Evolutionary conservation across 2,329 filamentous ascomycete species (phyloP).

Genomic region (Sporothrix schenckii): DNA sequence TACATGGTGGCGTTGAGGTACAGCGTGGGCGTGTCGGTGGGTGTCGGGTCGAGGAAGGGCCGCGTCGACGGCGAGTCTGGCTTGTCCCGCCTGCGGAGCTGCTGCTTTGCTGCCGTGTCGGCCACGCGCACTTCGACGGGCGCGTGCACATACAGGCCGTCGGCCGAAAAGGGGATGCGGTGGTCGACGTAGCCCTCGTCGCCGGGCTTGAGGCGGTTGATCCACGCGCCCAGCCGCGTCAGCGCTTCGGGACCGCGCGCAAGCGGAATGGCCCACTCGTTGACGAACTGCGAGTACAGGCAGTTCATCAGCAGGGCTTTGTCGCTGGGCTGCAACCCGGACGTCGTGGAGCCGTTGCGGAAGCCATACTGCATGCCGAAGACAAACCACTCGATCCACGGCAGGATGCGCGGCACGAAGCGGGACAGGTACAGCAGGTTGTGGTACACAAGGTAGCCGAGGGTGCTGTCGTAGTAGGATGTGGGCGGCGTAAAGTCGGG

Average conservation of each 20-base stretch:
- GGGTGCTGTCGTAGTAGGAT: slow-evolving; percentile 77
- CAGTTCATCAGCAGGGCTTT: slow-evolving; percentile 93
- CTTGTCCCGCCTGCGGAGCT: slow-evolving; percentile 39
- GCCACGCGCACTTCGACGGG: slow-evolving; percentile 77
- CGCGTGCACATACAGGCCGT: slow-evolving; percentile 73
- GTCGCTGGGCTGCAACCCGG: slow-evolving; percentile 76
- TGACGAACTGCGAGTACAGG: slow-evolving; percentile 96
- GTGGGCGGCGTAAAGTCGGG: slow-evolving; percentile 57
- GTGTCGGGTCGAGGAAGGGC: slow-evolving; percentile 64
- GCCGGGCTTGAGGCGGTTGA: slow-evolving; percentile 64
- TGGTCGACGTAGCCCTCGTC: slow-evolving; percentile 62
- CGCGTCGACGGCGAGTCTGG: slow-evolving; percentile 33
- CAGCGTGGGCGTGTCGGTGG: slow-evolving; percentile 64
- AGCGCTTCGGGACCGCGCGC: slow-evolving; percentile 85
- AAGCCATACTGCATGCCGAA: slow-evolving; percentile 98
- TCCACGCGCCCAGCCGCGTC: slow-evolving; percentile 79
- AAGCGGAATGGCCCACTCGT: slow-evolving; percentile 94
- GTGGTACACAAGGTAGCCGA: slow-evolving; percentile 91
- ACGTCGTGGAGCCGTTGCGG: slow-evolving; percentile 59
- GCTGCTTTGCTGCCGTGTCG: slow-evolving; percentile 55
- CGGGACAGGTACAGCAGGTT: slow-evolving; percentile 82
- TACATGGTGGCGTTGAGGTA: slow-evolving; percentile 83
- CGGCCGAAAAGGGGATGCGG: slow-evolving; percentile 68
- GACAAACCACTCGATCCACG: slow-evolving; percentile 92
- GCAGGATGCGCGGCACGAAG: slow-evolving; percentile 75